Evolutionary conservation across 768 basidiomycete species (phyloP).

Genomic region (Lactarius sanguifluus): DNA sequence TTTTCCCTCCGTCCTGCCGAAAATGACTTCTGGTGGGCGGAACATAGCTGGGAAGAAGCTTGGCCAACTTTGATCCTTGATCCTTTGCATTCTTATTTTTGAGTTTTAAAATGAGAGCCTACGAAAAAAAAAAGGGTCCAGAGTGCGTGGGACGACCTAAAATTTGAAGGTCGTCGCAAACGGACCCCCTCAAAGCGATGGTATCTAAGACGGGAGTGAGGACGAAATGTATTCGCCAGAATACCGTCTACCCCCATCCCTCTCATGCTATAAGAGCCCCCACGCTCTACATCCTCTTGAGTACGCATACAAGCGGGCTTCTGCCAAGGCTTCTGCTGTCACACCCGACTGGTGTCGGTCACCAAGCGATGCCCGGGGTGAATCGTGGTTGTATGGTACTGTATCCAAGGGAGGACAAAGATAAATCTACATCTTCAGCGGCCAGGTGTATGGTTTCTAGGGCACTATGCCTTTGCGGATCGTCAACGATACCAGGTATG

Average conservation of each 20-base stretch:
- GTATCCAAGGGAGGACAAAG: not conserved
- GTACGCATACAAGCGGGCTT: not conserved
- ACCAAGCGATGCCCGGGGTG: not conserved
- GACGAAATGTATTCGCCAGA: not conserved
- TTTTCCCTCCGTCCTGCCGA: not conserved
- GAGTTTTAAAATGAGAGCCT: slow-evolving; percentile 1
- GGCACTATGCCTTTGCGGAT: not conserved
- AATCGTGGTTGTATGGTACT: not conserved
- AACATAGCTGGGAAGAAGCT: not conserved
- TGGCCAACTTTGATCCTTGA: not conserved
- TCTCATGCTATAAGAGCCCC: not conserved
- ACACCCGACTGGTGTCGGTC: not conserved
- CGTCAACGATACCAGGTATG: not conserved
- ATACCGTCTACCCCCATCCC: not conserved
- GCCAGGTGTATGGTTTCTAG: not conserved
- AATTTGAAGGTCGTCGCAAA: not conserved
- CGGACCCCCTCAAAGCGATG: not conserved
- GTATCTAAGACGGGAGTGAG: not conserved
- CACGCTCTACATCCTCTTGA: not conserved
- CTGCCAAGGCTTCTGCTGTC: not conserved
- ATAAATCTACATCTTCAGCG: too few species aligned
- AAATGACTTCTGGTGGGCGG: not conserved
- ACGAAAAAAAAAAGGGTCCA: not conserved
- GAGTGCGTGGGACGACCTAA: not conserved
- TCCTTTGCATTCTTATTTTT: not conserved